Evolutionary conservation across 163 green algal species (phyloP).

Genomic region (Scenedesmus sp.): DNA sequence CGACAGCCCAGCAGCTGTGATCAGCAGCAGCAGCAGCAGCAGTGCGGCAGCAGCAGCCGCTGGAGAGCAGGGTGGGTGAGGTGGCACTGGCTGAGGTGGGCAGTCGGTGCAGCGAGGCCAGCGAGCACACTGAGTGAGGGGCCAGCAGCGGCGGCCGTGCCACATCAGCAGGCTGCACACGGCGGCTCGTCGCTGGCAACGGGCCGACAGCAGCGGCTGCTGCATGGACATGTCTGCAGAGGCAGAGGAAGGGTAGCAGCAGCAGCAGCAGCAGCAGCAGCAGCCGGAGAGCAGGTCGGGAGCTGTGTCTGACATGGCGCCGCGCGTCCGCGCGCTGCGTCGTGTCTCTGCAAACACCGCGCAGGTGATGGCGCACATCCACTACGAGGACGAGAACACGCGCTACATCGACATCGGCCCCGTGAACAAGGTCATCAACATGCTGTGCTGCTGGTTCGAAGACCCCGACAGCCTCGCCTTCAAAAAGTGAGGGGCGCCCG

Average conservation of each 20-base stretch:
- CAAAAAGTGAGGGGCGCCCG: conserved; percentile 86
- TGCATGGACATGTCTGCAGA: too few species aligned
- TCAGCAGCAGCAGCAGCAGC: background rate
- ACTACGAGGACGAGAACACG: conserved; percentile 99
- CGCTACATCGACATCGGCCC: conserved; percentile 98
- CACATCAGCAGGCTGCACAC: conserved; percentile 78
- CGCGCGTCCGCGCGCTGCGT: too few species aligned
- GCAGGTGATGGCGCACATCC: conserved; percentile 91
- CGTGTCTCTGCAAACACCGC: too few species aligned
- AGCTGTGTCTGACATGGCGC: too few species aligned
- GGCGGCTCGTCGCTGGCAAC: conserved; percentile 58
- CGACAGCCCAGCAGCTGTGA: conserved; percentile 74
- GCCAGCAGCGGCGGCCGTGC: background rate
- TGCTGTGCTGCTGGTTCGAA: conserved; percentile 97
- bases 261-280: too few species aligned
- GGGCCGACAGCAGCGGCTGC: too few species aligned
- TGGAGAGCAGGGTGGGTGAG: conserved; percentile 85
- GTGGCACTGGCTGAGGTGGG: conserved; percentile 79
- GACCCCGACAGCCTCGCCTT: conserved; percentile 85
- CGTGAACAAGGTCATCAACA: conserved; percentile 99
- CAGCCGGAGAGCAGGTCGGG: too few species aligned
- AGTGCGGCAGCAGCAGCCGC: conserved; percentile 79
- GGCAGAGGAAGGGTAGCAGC: too few species aligned
- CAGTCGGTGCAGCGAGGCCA: too few species aligned
- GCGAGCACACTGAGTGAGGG: too few species aligned